Evolutionary conservation across 2,329 filamentous ascomycete species (phyloP), one percentile per base, ranked within the genome.

Genomic region (Ascochyta lentis): DNA sequence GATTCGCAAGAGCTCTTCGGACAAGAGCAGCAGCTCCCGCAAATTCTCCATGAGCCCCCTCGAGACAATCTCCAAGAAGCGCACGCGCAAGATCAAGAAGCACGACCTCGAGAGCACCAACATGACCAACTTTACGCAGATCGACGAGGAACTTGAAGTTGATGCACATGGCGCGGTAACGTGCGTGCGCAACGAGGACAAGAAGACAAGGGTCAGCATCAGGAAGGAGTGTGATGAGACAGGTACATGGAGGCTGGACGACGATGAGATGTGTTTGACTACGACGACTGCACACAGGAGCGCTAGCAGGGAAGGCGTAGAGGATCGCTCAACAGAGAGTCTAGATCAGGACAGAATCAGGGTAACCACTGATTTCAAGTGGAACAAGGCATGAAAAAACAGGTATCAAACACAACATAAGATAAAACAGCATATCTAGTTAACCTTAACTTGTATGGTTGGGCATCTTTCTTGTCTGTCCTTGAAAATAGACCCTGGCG

Each of bases 41-140:
- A 29, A 44, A 10, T 44, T 34, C 19, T 34, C 48, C 3, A 26
- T 63, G 2, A 56, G 51, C 8, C 53, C 58, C 3, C 51, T 66
- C 46, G 62, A 65, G 42, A 66, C 62, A 9, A 62, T 65, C 22
- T 65, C 62, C 12, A 65, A 62, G 46, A 66, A 63, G 39, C 56
- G 62, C 27, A 65, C 60, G 34, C 55, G 64, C 39, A 66, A 63
- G 48, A 56, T 64, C 23, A 54, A 57, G 10, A 58, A 52, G 1
- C 49, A 61, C 38, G 54, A 59, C 10, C 44, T 67, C 5, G 54
- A 57, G 22, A 57, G 54, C 37, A 57, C 58, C 5, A 27, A 58
- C n/a, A 9, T 44, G 16, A 44, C 42, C 9, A 44, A 44, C 4
- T 50, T 51, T 38, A 49, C 48, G 27, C 44, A 59, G 38, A 42